phyloP scores from a whole-genome alignment of 2,329 filamentous ascomycete species.

The Tolypocladium tropicale region DNA sequence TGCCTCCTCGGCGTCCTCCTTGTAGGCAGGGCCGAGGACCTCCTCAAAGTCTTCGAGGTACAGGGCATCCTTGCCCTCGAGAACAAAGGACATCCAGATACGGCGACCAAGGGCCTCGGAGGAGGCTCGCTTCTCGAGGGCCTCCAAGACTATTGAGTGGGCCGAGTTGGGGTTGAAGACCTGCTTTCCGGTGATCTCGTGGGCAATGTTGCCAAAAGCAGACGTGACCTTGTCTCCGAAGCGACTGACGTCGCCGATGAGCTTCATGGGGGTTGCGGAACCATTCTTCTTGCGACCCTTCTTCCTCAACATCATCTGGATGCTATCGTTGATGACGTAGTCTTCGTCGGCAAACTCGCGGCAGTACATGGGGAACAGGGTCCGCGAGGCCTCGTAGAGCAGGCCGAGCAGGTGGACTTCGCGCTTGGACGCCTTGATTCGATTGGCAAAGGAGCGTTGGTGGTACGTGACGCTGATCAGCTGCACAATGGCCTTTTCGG shows the following conservation, averaged over 20 bases:
- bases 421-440: conserved; percentile 84
- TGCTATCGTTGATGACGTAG: conserved; percentile 78
- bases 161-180: conserved; percentile 88
- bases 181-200: conserved; percentile 90
- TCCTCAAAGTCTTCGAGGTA: conserved; percentile 75
- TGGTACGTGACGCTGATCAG: conserved; percentile 80
- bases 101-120: conserved; percentile 89
- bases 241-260: conserved; percentile 69
- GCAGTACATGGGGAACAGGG: conserved; percentile 87
- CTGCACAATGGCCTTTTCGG: conserved; percentile 71
- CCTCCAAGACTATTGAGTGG: conserved; percentile 81
- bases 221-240: conserved; percentile 90
- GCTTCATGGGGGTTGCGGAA: conserved; percentile 63
- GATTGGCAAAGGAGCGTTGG: conserved; percentile 68
- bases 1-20: conserved; percentile 73
- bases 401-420: conserved; percentile 72
- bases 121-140: conserved; percentile 71
- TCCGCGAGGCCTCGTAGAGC: conserved; percentile 82
- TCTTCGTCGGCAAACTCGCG: conserved; percentile 86
- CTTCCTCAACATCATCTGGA: conserved; percentile 55
- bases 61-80: conserved; percentile 75
- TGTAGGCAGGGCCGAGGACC: conserved; percentile 68
- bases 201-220: conserved; percentile 84
- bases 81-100: conserved; percentile 97
- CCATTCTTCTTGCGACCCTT: conserved; percentile 42